phyloP scores from a whole-genome alignment of 345 rosid species.

The Noccaea caerulescens region DNA sequence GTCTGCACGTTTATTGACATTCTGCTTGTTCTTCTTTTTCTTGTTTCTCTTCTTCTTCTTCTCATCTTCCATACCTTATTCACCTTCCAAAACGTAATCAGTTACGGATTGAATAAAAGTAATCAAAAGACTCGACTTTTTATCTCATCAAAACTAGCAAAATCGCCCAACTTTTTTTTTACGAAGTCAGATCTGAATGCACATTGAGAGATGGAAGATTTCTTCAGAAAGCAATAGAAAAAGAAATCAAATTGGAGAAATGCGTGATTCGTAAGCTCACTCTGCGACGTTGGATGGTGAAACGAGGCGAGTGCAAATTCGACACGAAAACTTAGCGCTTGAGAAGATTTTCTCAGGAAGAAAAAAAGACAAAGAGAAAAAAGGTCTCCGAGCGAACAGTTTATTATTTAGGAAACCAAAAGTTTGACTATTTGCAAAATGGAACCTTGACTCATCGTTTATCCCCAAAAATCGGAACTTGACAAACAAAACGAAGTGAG shows the following conservation, averaged over 20 bases:
- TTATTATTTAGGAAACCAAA: no score
- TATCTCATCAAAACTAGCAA: slow-evolving; percentile 8
- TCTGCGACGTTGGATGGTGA: neutral
- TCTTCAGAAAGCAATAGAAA: neutral
- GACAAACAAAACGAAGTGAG: no score
- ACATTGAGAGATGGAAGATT: neutral
- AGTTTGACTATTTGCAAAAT: no score
- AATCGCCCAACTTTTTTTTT: neutral
- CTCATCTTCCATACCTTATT: slow-evolving; percentile 63
- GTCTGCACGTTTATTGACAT: slow-evolving; percentile 40
- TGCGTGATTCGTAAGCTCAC: slow-evolving; percentile 8
- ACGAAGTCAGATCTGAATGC: slow-evolving; percentile 38
- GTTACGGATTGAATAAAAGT: neutral
- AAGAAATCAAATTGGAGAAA: slow-evolving; percentile 8
- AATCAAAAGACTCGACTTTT: neutral
- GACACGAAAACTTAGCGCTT: slow-evolving; percentile 14
- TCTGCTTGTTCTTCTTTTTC: slow-evolving; percentile 65
- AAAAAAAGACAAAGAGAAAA: slow-evolving; percentile 31
- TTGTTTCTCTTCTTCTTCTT: slow-evolving; percentile 70
- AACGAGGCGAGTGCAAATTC: slow-evolving; percentile 23
- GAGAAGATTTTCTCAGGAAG: slow-evolving; percentile 10
- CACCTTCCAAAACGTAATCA: slow-evolving; percentile 15
- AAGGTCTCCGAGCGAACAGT: neutral
- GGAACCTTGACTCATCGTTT: no score
- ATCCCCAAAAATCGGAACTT: no score